Conservation (phyloP, 2,329 filamentous ascomycete genomes). For the Ophiostoma triangulosporum region DNA sequence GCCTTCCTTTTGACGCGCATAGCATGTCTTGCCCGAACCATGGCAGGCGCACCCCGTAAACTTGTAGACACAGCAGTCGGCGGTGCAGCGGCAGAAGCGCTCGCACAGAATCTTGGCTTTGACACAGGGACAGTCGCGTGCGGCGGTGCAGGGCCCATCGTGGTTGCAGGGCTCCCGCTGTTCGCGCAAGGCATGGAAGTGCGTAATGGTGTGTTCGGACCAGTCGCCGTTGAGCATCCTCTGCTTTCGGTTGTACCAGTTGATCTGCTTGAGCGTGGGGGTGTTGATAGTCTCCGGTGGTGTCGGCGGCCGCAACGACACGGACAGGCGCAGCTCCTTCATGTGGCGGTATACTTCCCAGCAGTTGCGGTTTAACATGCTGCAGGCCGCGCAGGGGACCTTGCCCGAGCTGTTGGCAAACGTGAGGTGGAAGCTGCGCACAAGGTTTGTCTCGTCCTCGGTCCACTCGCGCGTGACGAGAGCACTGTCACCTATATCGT, state of each 20-base stretch:
- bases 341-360: conserved; percentile 36
- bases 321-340: conserved; percentile 24
- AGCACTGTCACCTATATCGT: conserved; percentile 20
- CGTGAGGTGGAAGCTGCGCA: conserved; percentile 33
- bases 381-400: conserved; percentile 35
- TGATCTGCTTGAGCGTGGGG: conserved; percentile 29
- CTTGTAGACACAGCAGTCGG: conserved; percentile 44
- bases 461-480: conserved; percentile 30
- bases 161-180: conserved; percentile 55
- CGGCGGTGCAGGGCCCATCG: conserved; percentile 48
- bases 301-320: conserved; percentile 18
- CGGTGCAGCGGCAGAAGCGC: conserved; percentile 53
- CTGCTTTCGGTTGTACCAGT: conserved; percentile 42
- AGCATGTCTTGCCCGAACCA: conserved; percentile 42
- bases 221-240: conserved; percentile 41
- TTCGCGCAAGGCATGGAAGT: conserved; percentile 42
- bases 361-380: conserved; percentile 37
- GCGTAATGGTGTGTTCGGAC: conserved; percentile 40
- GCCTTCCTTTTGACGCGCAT: conserved; percentile 39
- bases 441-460: conserved; percentile 33
- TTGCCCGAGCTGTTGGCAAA: conserved; percentile 28
- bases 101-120: conserved; percentile 52
- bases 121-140: conserved; percentile 48
- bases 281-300: conserved; percentile 16
- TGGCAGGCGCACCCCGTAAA: conserved; percentile 57